These are phyloP conservation scores for Candida anglica DNA, from an alignment of 805 yeast genomes.

Conservation along the genomic window DNA sequence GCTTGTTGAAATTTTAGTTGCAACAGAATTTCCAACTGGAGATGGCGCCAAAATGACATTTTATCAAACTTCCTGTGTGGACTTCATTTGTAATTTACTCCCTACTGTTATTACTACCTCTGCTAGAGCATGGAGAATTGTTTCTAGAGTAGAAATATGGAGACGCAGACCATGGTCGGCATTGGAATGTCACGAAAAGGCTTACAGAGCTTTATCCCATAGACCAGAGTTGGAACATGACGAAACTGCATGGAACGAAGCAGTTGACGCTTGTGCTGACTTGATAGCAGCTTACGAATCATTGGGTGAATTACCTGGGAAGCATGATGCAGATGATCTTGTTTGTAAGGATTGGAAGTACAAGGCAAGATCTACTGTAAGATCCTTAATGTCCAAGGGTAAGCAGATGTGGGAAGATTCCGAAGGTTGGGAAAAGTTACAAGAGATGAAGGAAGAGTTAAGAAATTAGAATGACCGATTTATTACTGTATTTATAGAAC, in stretches of 20 bases:
- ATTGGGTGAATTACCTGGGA: conserved; percentile 80
- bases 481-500: neutral
- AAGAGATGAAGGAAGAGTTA: conserved; percentile 48
- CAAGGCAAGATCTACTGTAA: conserved; percentile 68
- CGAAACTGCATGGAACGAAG: conserved; percentile 67
- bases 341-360: conserved; percentile 92
- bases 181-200: conserved; percentile 80
- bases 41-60: conserved; percentile 39
- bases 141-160: conserved; percentile 88
- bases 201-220: conserved; percentile 67
- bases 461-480: conserved; percentile 1
- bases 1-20: conserved; percentile 60
- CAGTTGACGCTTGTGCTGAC: conserved; percentile 75
- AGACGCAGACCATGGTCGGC: conserved; percentile 84
- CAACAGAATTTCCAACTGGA: conserved; percentile 44
- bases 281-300: conserved; percentile 83
- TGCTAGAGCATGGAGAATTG: conserved; percentile 73
- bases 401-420: conserved; percentile 75
- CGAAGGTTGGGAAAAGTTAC: conserved; percentile 68
- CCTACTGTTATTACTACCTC: conserved; percentile 68
- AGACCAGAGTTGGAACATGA: conserved; percentile 60
- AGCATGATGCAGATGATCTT: conserved; percentile 72
- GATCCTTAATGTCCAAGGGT: conserved; percentile 78
- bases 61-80: conserved; percentile 67
- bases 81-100: conserved; percentile 63